Percentiles rank a stretch among this genome's conserved stretches.
Evolutionary conservation across 1,139 yeast species (phyloP).

Genomic region (Meyerozyma guilliermondii): DNA sequence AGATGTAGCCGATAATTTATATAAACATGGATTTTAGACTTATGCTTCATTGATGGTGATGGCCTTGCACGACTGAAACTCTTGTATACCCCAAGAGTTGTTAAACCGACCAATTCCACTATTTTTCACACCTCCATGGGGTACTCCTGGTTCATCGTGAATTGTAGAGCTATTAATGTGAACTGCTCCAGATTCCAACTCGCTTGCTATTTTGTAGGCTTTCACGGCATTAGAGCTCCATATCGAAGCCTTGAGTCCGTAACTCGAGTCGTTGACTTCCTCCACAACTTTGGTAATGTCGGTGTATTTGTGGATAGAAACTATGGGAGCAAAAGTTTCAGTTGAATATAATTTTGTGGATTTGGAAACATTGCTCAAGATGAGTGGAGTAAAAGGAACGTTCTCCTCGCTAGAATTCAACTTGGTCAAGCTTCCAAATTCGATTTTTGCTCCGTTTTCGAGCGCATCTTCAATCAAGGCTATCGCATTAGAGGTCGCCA

Average conservation of each 20-base stretch:
- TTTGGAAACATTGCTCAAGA: constrained; percentile 30
- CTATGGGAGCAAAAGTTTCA: constrained; percentile 49
- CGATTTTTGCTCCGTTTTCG: constrained; percentile 33
- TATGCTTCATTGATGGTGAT: constrained; percentile 22
- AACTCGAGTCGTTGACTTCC: constrained; percentile 23
- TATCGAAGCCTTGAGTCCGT: constrained; percentile 52
- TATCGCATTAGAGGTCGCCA: constrained; percentile 19
- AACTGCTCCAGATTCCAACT: constrained; percentile 43
- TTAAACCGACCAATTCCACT: constrained; percentile 53
- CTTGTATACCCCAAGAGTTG: constrained; percentile 46
- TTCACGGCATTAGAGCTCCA: constrained; percentile 44
- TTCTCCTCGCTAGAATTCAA: constrained; percentile 7
- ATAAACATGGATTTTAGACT: constrained; percentile 53
- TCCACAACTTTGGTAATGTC: constrained; percentile 26
- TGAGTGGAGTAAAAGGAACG: constrained; percentile 18
- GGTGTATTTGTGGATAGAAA: constrained; percentile 28
- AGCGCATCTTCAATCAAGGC: constrained; percentile 37
- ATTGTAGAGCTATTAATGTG: constrained; percentile 48
- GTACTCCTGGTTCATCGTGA: constrained; percentile 45
- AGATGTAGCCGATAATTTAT: constrained; percentile 66
- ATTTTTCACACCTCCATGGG: constrained; percentile 52
- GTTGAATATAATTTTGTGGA: constrained; percentile 26
- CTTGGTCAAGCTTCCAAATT: constrained; percentile 17
- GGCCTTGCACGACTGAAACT: constrained; percentile 34
- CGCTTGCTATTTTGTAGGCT: constrained; percentile 34